These are phyloP conservation scores for Stephania japonica DNA, from an alignment of 164 flowering plant genomes.

Conservation along the genomic window DNA sequence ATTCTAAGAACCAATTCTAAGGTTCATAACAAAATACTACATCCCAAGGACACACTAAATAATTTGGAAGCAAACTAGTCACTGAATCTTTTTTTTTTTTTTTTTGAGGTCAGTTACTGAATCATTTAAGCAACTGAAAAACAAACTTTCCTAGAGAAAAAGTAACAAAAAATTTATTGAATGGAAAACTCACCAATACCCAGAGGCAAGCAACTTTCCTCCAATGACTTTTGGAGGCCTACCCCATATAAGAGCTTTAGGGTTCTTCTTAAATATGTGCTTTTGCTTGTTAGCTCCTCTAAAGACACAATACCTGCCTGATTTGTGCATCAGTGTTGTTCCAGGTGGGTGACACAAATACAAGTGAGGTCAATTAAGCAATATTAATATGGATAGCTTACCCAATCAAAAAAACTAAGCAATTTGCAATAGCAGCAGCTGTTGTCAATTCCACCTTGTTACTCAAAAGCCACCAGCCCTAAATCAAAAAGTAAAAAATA, in stretches of 20 bases:
- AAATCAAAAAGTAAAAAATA: conserved; percentile 12
- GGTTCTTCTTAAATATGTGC: conserved; percentile 81
- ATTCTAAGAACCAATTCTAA: too few relatives aligned
- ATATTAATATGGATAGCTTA: conserved; percentile 22
- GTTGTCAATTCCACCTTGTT: conserved; percentile 72
- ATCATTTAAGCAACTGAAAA: not conserved
- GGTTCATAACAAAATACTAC: not conserved
- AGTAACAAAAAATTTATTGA: not conserved
- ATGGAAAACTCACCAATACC: conserved; percentile 69
- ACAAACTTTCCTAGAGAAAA: not conserved
- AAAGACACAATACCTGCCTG: conserved; percentile 65
- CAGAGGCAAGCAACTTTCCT: conserved; percentile 94
- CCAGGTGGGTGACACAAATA: conserved; percentile 3
- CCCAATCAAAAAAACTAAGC: conserved; percentile 74
- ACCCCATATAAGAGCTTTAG: conserved; percentile 85
- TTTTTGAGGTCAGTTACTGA: too few relatives aligned
- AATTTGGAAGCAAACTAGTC: not conserved
- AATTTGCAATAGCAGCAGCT: conserved; percentile 66
- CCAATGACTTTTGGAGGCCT: conserved; percentile 81
- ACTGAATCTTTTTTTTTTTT: too few relatives aligned
- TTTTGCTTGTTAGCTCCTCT: conserved; percentile 97
- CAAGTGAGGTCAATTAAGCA: not conserved
- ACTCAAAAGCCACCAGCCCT: conserved; percentile 97
- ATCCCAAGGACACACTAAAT: not conserved
- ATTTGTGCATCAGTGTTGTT: not conserved